phyloP scores from a whole-genome alignment of 345 rosid genomes.

The Euclidium syriacum region DNA sequence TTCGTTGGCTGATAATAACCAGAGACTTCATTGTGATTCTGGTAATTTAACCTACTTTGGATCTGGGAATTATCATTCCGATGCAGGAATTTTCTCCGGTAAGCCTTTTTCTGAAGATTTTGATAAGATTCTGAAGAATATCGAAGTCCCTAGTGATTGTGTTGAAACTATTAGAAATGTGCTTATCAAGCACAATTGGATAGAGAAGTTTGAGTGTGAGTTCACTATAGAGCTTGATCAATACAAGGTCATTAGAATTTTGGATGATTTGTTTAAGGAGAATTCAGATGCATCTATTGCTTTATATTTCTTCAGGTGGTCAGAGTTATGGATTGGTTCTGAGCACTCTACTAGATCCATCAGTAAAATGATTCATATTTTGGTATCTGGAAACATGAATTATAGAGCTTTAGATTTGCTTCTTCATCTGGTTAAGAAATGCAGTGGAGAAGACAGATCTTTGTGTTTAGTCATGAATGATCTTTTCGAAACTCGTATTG shows the following conservation, averaged over 20 bases:
- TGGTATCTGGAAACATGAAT: conserved; percentile 43
- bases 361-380: conserved; percentile 36
- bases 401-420: conserved; percentile 34
- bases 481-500: conserved; percentile 33
- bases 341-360: conserved; percentile 21
- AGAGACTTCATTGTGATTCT: neutral
- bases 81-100: neutral
- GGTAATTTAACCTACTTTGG: neutral
- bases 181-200: conserved; percentile 29
- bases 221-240: conserved; percentile 27
- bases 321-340: conserved; percentile 31
- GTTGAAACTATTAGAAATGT: conserved; percentile 23
- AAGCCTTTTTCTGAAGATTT: conserved; percentile 20
- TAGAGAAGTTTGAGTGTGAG: conserved; percentile 9
- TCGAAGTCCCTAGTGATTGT: neutral
- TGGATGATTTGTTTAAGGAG: conserved; percentile 35
- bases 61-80: neutral
- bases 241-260: conserved; percentile 19
- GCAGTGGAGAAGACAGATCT: conserved; percentile 25
- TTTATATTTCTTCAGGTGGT: conserved; percentile 41
- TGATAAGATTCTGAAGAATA: conserved; percentile 7
- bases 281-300: conserved; percentile 41
- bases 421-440: conserved; percentile 25
- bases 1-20: neutral
- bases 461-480: conserved; percentile 19